Evolutionary conservation across 495 filamentous ascomycete genomes (phyloP).

Genomic region (Sabuloglossum arenarium): DNA sequence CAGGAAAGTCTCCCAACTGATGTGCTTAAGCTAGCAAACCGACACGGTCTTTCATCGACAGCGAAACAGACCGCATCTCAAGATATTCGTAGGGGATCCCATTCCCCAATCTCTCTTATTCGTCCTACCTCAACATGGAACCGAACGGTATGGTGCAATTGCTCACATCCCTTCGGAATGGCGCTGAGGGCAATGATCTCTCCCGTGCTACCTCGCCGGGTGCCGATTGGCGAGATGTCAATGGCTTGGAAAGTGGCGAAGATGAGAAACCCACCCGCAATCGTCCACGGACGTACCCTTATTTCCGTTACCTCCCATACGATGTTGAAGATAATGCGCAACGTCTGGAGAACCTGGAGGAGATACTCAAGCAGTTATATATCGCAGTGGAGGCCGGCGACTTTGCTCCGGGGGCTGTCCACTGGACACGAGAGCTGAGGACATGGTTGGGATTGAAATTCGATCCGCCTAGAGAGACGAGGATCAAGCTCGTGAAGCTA

Average conservation of each 20-base stretch:
- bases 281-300: constrained; percentile 80
- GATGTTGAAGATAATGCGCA: constrained; percentile 53
- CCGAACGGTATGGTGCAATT: constrained; percentile 1
- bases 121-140: not conserved
- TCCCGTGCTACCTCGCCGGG: constrained; percentile 49
- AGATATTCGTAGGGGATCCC: not conserved
- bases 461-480: constrained; percentile 64
- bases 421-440: constrained; percentile 92
- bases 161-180: not conserved
- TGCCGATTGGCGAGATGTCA: constrained; percentile 31
- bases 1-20: not conserved
- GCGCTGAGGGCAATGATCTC: constrained; percentile 19
- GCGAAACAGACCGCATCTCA: not conserved
- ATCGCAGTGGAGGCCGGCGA: constrained; percentile 80
- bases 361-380: constrained; percentile 83
- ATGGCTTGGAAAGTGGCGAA: constrained; percentile 27
- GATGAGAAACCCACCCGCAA: constrained; percentile 34
- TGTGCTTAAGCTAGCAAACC: not conserved
- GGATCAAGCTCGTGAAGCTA: constrained; percentile 65
- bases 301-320: constrained; percentile 77
- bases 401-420: constrained; percentile 77
- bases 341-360: constrained; percentile 49
- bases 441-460: constrained; percentile 95
- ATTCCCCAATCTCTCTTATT: not conserved
- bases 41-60: not conserved